phyloP scores from a whole-genome alignment of 169 alveolate genomes.

The Toxoplasma gondii region DNA sequence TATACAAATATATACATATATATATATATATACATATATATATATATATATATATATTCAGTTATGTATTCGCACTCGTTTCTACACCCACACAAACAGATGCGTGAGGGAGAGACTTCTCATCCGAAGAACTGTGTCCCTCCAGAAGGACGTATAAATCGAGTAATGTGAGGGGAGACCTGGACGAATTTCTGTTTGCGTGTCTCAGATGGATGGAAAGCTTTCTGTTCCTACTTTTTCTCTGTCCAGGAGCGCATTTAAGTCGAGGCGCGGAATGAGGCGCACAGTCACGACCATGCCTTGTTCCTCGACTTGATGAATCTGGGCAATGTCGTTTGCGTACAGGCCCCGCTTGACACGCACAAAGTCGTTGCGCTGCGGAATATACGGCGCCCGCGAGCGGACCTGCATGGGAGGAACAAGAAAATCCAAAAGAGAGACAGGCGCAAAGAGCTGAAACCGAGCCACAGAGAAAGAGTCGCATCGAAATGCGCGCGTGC shows the following conservation, averaged over 20 bases:
- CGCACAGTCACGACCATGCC: conserved; percentile 49
- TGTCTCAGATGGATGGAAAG: neutral
- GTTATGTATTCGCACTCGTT: neutral
- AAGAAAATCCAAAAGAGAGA: neutral
- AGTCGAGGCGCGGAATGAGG: conserved; percentile 50
- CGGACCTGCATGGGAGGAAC: neutral
- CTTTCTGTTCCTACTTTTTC: neutral
- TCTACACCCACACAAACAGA: neutral
- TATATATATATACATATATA: neutral
- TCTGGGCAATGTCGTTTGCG: conserved; percentile 49
- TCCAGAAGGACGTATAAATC: no score
- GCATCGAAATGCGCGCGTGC: neutral
- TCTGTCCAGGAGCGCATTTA: conserved; percentile 7
- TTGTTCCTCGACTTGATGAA: conserved; percentile 36
- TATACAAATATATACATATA: neutral
- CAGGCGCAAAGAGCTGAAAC: neutral
- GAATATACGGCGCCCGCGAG: conserved; percentile 38
- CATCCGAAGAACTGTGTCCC: no score
- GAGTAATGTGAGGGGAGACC: neutral
- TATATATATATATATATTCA: neutral
- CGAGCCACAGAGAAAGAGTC: neutral
- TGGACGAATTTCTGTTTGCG: neutral
- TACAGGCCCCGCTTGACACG: conserved; percentile 62
- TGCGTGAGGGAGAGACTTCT: neutral
- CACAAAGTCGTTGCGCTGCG: conserved; percentile 51